Base-by-base conservation (phyloP, 306 rosid genomes). In the Cicer pinnatifidum region DNA sequence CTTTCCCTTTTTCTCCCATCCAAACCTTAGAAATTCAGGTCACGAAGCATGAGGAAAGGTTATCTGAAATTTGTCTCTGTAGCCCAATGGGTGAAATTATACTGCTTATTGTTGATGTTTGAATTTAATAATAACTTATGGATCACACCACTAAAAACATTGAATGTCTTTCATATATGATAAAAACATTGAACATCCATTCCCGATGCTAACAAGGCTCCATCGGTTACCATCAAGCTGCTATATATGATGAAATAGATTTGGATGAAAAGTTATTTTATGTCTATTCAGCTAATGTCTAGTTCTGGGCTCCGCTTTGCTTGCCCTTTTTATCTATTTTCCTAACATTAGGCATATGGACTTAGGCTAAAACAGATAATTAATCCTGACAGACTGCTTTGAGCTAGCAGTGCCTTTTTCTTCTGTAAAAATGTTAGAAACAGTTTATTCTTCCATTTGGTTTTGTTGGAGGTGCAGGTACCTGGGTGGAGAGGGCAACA, bases 71-170 rank as follows among this genome's bases (percentile, higher is more conserved):
- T 72, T 53, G 48, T 63, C 67, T 62, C 19, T 37, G 23, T 13
- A 5, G 16, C 60, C n/a, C 61, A 9, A 1, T 54, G 33, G 35
- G 45, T 19, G 41, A 62, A 48, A 47, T 52, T 72, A 33, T 52
- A 62, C 59, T 54, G 23, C 71, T 64, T 20, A 60, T 10, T 63
- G 45, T 70, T 64, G 48, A 51, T 10, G 44, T 71, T 33, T 78
- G 67, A 62, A 54, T 65, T 79, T 67, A 28, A 58, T 66, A 28
- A 63, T 57, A 13, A 69, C 44, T 52, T 66, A 45, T 20, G 44
- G 51, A 41, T 23, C 43, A 6, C 13, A 48, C 54, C 8, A 41
- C 76, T 52, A 38, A 23, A 38, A 35, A 6, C 54, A 5, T 48
- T 6, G 16, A 48, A 48, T 48, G 53, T 7, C 53, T 47, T 47